Evolutionary conservation across 306 rosid species (phyloP), one percentile per base, ranked within the genome.

Genomic region (Aeschynomene evenia): DNA sequence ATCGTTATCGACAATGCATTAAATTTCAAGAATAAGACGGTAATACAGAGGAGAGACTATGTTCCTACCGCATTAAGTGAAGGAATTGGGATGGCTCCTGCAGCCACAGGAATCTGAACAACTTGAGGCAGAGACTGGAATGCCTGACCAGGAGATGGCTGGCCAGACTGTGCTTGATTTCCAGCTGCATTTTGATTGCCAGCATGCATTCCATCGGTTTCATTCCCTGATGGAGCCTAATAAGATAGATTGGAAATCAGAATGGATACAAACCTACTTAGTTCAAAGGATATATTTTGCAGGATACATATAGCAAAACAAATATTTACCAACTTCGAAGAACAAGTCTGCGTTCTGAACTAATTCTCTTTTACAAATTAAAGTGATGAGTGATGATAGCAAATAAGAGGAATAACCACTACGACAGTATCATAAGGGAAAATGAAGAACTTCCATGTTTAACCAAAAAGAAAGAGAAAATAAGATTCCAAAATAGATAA

Each of bases 1-100:
- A 63, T 68, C 60, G 68, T 46, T 29, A 49, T 56, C 9, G 52
- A 65, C 37, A 43, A 81, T 56, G 33, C 39, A 19, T 12, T 29
- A 34, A 65, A 42, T 51, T 58, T 64, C 29, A 48, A 19, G 14
- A 45, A 51, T 43, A 42, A 22, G 73, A 29, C 19, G 56, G 24
- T 50, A 19, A 23, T 26, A 45, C 19, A 66, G 23, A 28, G 68
- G 53, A 65, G 66, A 68, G 63, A 56, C 34, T 45, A 40, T 72
- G 51, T 62, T 48, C 76, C 66, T 88, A 91, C 99, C 52, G 77
- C 66, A 81, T 79, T 79, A 62, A 89, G 79, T 51, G 93, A 84
- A 73, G 97, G 97, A 76, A 86, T 23, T 29, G 95, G 86, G 42
- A 82, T 63, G 34, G 92, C 83, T 58, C 91, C 86, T 46, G 95